Base-by-base conservation (phyloP, 495 filamentous ascomycete genomes). In the Amorphotheca resinae region DNA sequence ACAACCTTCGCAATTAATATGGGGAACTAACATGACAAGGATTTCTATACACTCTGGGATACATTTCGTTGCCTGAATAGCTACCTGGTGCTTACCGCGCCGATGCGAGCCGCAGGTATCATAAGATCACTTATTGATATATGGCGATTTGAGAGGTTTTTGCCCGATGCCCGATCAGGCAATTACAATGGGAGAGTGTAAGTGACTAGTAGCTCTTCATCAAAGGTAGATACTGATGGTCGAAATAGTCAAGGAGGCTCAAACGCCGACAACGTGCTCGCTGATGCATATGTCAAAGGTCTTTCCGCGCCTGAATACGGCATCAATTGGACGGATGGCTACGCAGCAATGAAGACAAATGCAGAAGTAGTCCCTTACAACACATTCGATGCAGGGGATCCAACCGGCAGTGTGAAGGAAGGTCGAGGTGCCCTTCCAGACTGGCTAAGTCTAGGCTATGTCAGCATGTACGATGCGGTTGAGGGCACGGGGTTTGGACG, bases 241-340 rank as follows among this genome's bases (percentile, higher is more conserved):
- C 15, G 77, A 67, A 42, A 83, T 80, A 40, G 38, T 0, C 80
- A 87, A 58, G 79, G 82, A 16, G 82, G 82, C 0, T 84, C 80
- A 0, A 86, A 87, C 42, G 81, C 82, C 15, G 82, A 87, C 50
- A 71, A 80, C 17, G 58, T 86, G 1, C 55, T 87, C 5, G 74
- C 74, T 0, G 82, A 87, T 52, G 73, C 73, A 0, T 85, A 75
- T 47, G 34, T 86, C 22, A 87, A 87, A 50, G 76, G 75, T 9
- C 62, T 85, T 2, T 56, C 58, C 0, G 67, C 57, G 14, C 21
- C 38, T 1, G 38, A 40, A 28, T 40, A 26, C 16, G 69, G 66
- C 17, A 69, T 87, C 9, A 73, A 87, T 48, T 87, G 81, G 80
- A 62, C 66, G 6, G 72, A 70, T 12, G 82, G 74, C 0, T 86